Percentiles rank a stretch among this genome's conserved stretches.
Evolutionary conservation across 768 basidiomycete species (phyloP).

Genomic region (Serendipita sp.): DNA sequence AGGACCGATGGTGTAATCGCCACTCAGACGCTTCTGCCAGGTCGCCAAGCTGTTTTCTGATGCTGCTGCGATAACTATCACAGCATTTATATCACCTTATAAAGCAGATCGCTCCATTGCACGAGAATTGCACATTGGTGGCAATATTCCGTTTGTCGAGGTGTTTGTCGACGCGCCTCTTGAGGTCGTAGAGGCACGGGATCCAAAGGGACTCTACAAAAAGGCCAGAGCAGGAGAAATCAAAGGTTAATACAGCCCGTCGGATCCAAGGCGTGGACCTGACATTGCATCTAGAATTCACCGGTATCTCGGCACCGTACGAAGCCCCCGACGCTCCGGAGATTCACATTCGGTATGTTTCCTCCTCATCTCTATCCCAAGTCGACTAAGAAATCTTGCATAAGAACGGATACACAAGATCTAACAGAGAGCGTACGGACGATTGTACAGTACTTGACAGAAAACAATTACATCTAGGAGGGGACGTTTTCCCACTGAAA

Average conservation of each 20-base stretch:
- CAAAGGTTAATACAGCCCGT: constrained; percentile 43
- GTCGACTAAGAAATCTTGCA: neutral
- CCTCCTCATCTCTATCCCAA: neutral
- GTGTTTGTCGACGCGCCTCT: constrained; percentile 92
- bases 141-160: constrained; percentile 72
- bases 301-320: constrained; percentile 93
- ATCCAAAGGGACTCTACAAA: constrained; percentile 96
- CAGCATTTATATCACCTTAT: constrained; percentile 99
- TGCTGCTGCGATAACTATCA: constrained; percentile 68
- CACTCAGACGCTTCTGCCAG: constrained; percentile 23
- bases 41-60: constrained; percentile 91
- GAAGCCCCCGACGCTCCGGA: constrained; percentile 76
- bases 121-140: constrained; percentile 60
- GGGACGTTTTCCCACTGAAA: neutral
- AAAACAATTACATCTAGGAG: constrained; percentile 28
- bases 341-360: constrained; percentile 53
- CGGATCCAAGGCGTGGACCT: neutral
- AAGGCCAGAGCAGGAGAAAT: constrained; percentile 92
- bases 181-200: constrained; percentile 70
- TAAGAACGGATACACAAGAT: constrained; percentile 58
- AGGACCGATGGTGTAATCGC: neutral
- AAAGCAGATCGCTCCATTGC: constrained; percentile 68
- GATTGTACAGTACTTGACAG: constrained; percentile 63
- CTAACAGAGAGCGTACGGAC: constrained; percentile 61
- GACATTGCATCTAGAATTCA: constrained; percentile 65